Percentiles rank a stretch among this genome's conserved stretches.
phyloP scores from a whole-genome alignment of 2,329 filamentous ascomycete species.

The Penicillium expansum region DNA sequence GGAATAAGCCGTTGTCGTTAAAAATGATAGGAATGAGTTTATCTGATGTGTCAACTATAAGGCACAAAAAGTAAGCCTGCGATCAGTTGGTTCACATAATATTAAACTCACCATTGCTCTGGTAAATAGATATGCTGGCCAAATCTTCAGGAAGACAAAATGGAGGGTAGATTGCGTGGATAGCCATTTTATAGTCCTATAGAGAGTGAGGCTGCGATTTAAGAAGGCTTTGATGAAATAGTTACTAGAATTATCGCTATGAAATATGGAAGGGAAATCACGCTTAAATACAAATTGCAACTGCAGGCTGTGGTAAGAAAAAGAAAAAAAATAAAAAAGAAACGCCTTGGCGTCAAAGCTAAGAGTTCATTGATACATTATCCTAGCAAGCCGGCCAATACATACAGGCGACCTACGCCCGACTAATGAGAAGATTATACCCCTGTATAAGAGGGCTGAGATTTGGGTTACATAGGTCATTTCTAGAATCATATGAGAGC shows the following conservation, averaged over 20 bases:
- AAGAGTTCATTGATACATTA: no score
- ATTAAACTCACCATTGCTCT: not conserved
- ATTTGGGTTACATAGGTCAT: no score
- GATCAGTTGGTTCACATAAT: not conserved
- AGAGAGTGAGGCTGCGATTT: no score
- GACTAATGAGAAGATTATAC: not conserved
- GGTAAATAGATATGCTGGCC: not conserved
- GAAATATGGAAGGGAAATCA: no score
- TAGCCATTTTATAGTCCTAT: not conserved
- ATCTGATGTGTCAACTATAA: not conserved
- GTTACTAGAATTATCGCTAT: no score
- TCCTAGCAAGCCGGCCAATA: not conserved
- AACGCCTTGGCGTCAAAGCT: not conserved
- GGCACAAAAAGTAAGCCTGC: not conserved
- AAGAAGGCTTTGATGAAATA: not conserved
- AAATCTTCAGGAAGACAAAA: not conserved
- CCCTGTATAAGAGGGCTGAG: no score
- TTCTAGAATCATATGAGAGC: not conserved
- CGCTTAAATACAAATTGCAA: no score
- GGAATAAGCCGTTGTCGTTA: conserved; percentile 12
- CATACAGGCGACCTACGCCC: not conserved
- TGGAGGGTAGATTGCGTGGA: not conserved
- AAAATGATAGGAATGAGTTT: conserved; percentile 1
- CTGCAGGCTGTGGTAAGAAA: no score
- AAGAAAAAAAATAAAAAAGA: not conserved